Base-by-base conservation (phyloP, 2,329 filamentous ascomycete genomes). In the Ophiocordyceps sinensis region DNA sequence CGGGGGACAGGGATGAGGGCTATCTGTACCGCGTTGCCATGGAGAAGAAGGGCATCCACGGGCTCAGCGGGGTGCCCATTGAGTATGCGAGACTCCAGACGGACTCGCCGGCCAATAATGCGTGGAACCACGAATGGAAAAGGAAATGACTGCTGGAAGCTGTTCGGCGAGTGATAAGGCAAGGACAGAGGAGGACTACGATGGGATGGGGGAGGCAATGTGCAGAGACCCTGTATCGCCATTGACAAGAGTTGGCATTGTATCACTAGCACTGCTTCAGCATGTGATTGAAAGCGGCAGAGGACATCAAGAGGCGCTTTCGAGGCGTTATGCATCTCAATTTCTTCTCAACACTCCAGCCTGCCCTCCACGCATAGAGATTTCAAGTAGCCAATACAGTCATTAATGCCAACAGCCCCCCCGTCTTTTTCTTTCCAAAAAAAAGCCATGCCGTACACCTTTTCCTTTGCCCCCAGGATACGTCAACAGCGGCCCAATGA, bases 81-180 rank as follows among this genome's bases (percentile, higher is more conserved):
- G 91, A 98, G 70, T 95, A 94, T 68, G 83, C 83, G 26, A 69
- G 84, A 49, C 68, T 76, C 47, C 83, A 94, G 72, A 89, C 84
- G 28, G 89, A 96, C 57, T 85, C 76, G 39, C 89, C 89, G 7
- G 68, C 71, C 1, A 72, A 71, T 54, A 76, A 81, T 50, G 77
- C 85, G n/a, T 98, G 89, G 87, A 91, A 96, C 65, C 79, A 94
- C 64, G 81, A 68, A 12, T 98, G 91, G 91, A 94, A 79, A 67
- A 75, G 80, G 52, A 9, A 26, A 26, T 6, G 23, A 26, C 23
- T 7, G 2, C 9, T 26, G 23, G 23, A 26, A 26, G 23, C 6
- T 26, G 23, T 2, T 3, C 2, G 5, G 23, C 23, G 23, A 26
- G 23, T 26, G 23, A 7, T 26, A 32, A 32, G 8, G 30, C 7